phyloP scores from a whole-genome alignment of 176 grass and related monocot genomes.

The Echinochloa phyllopogon region DNA sequence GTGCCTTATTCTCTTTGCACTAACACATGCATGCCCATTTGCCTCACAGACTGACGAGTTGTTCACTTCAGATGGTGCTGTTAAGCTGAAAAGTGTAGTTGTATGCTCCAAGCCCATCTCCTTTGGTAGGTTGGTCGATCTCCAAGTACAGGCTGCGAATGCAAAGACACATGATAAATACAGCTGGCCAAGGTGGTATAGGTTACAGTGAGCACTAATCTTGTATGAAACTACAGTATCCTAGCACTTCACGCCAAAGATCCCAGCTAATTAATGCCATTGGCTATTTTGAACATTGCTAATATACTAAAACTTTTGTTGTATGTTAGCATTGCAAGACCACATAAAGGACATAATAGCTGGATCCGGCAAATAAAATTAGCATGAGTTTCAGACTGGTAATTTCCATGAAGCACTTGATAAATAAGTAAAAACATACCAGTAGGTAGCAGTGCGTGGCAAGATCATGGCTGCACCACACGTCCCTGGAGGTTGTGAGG shows the following conservation, averaged over 20 bases:
- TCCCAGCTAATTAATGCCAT: not conserved
- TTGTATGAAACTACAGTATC: not conserved
- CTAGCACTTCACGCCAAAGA: not conserved
- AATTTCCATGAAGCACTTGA: not conserved
- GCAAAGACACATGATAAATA: conserved; percentile 28
- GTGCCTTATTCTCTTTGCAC: conserved; percentile 1
- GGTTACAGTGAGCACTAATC: not conserved
- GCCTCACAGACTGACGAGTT: not conserved
- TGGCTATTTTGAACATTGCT: not conserved
- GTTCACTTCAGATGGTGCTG: not conserved
- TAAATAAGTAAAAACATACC: conserved; percentile 5
- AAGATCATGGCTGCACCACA: conserved; percentile 22
- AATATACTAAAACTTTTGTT: conserved; percentile 8
- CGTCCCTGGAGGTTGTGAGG: conserved; percentile 1
- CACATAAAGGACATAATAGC: not conserved
- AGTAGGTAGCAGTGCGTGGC: not conserved
- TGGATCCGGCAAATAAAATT: not conserved
- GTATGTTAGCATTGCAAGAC: not conserved
- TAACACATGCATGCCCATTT: not conserved
- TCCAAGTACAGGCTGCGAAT: conserved; percentile 79
- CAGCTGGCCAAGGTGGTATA: not conserved
- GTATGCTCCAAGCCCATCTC: conserved; percentile 54
- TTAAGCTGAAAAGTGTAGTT: not conserved
- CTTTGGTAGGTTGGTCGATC: conserved; percentile 74
- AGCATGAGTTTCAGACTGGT: not conserved